A percentile compares a stretch with the other conserved stretches of the same genome.
phyloP scores from a whole-genome alignment of 495 filamentous ascomycete species.

The Xylaria telfairii region DNA sequence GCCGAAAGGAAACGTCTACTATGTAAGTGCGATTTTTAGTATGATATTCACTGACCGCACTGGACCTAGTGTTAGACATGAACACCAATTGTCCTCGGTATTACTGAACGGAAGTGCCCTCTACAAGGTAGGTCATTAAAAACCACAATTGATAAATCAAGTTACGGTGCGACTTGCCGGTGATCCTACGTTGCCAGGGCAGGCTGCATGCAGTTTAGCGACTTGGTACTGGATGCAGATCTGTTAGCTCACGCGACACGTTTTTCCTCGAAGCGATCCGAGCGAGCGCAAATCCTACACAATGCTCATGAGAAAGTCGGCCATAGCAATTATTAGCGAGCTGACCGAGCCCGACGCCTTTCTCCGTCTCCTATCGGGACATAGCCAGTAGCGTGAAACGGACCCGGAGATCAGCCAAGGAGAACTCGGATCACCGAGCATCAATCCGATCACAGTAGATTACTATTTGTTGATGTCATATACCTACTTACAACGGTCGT shows the following conservation, averaged over 20 bases:
- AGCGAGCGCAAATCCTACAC: conserved; percentile 2
- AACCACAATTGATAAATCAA: neutral
- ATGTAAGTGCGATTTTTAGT: neutral
- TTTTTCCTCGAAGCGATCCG: conserved; percentile 11
- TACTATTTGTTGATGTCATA: neutral
- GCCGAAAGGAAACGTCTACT: neutral
- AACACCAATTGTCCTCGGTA: neutral
- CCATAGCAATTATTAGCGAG: neutral
- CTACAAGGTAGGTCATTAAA: neutral
- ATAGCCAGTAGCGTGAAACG: neutral
- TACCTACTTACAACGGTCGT: too few species aligned
- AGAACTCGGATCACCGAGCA: conserved; percentile 8
- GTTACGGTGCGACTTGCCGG: conserved; percentile 3
- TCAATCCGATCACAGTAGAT: conserved; percentile 2
- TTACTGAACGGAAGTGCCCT: neutral
- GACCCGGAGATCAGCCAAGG: conserved; percentile 3
- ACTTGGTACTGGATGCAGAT: neutral
- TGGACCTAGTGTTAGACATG: neutral
- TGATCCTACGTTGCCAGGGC: neutral
- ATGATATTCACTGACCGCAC: neutral
- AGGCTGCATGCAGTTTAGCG: neutral
- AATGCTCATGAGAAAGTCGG: neutral
- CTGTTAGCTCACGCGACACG: conserved; percentile 21
- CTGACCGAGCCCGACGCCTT: neutral
- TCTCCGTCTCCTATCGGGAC: neutral